Evolutionary conservation across 768 basidiomycete species (phyloP), one percentile per base, ranked within the genome.

Genomic region (Sporobolomyces phaffii): DNA sequence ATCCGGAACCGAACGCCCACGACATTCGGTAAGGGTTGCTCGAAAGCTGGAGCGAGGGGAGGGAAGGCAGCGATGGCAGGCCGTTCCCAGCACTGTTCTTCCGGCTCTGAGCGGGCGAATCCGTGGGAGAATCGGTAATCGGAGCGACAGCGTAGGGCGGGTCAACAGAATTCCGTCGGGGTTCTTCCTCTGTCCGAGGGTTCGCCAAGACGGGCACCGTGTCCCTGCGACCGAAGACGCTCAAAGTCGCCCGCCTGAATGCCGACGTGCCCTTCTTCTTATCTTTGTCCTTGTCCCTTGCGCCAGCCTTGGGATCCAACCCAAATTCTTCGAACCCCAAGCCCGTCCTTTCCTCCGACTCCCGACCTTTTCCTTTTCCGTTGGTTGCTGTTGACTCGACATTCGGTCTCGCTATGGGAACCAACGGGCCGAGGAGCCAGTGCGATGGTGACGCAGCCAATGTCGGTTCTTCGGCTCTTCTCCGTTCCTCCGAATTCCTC

Each of bases 11-110:
- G 51, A 65, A 70, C 5, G 43, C 60, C 68, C 68, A 70, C 11
- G 60, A 62, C 68, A 70, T 70, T 15, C 68, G 64, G 50, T 70
- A 70, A 10, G 68, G 64, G 22, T 64, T 58, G 38, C 22, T 60
- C n/a, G 64, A 65, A 8, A 70, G 63, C 17, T 70, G 68, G 2
- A 70, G 38, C 2, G 54, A 59, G 11, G 68, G 68, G 1, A 70
- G 44, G 4, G 54, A 53, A 3, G 68, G 68, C 0, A 70, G 44
- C 7, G 54, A 48, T 1, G 68, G 64, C 6, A 69, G 29, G 8
- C 40, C 56, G 0, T 9, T 26, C 6, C 36, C n/a, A 45, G 62
- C 34, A 9, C 52, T 54, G 33, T 45, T 45, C 62, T 47, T 62
- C 1, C 44, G 38, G 11, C 40, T 41, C 17, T 43, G 56, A 22